Conservation (phyloP, 352 stramenopile genomes). For the Globisporangium acanthophoron region DNA sequence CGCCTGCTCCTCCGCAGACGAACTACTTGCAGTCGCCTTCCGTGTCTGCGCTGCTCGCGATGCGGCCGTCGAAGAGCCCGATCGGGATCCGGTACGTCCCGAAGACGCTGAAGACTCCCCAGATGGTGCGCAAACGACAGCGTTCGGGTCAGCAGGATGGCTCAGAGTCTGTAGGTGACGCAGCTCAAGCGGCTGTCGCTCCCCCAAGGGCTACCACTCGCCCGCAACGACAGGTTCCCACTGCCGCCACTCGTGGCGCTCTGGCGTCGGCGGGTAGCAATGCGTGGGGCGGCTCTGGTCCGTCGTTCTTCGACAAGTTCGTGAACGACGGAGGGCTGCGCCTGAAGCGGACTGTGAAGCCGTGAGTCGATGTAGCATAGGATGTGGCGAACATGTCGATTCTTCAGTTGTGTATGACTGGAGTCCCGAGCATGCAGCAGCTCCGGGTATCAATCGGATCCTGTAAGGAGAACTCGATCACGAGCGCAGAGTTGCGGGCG, state of each 20-base stretch:
- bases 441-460: not conserved
- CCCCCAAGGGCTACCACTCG: not conserved
- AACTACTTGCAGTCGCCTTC: slow-evolving; percentile 13
- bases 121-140: slow-evolving; percentile 9
- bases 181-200: not conserved
- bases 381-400: not conserved
- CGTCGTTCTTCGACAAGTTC: slow-evolving; percentile 70
- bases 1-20: not conserved
- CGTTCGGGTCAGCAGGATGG: slow-evolving; percentile 6
- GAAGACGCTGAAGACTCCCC: slow-evolving; percentile 15
- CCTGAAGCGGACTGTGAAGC: slow-evolving; percentile 28
- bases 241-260: slow-evolving; percentile 22
- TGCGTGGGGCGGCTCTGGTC: slow-evolving; percentile 17
- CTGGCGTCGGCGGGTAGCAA: slow-evolving; percentile 1
- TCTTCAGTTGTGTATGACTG: not conserved
- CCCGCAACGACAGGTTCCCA: slow-evolving; percentile 17
- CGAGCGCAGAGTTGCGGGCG: not conserved
- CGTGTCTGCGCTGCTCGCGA: slow-evolving; percentile 14
- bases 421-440: not conserved
- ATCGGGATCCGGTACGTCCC: slow-evolving; percentile 17
- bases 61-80: slow-evolving; percentile 17
- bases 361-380: slow-evolving; percentile 7
- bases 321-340: slow-evolving; percentile 57
- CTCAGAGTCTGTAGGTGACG: not conserved
- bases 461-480: not conserved